Base-by-base conservation (phyloP, 73 alveolate genomes). In the Durusdinium trenchii region DNA sequence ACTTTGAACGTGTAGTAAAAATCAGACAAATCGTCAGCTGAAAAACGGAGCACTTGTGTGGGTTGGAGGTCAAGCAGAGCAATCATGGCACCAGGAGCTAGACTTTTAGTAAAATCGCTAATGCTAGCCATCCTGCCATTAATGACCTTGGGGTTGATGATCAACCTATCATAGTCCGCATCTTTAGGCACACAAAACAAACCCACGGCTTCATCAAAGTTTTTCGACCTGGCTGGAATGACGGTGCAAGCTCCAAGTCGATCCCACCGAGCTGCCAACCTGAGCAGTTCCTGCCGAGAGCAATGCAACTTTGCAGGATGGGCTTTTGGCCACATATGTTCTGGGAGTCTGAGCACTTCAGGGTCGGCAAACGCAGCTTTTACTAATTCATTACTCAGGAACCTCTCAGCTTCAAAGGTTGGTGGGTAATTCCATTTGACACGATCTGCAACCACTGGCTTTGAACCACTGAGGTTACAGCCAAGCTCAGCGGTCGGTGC, bases 341-440 rank as follows among this genome's bases (percentile, higher is more conserved):
- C 23, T 4, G 94, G 94, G 14, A 35, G 52, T 3, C 94, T 32
- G 35, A 84, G 32, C 0, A n/a, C 38, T n/a, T 84, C 94, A 0
- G 94, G 94, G 42, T 84, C 79, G 23, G 4, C 2, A 26, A 45
- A 84, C 1, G 73, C 94, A 6, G 76, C 50, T 1, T 78, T 7
- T 0, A 84, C 32, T 2, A 54, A 23, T 7, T n/a, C 57, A 35
- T 85, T 30, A 35, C 7, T 43, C 10, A 84, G 51, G 57, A 40
- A 54, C 4, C 79, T 76, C 26, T 26, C 43, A 0, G 94, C 79
- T 36, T 52, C 45, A 30, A 85, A 85, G 75, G 23, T 14, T 0
- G 93, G 93, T 38, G 86, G 52, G 23, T 62, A 36, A 6, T 43
- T 16, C 95, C 95, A 87, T 36, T 87, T 87, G 1, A 87, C 60